Conservation (phyloP, 179 eudicot genomes). For the Gypsophila paniculata region DNA sequence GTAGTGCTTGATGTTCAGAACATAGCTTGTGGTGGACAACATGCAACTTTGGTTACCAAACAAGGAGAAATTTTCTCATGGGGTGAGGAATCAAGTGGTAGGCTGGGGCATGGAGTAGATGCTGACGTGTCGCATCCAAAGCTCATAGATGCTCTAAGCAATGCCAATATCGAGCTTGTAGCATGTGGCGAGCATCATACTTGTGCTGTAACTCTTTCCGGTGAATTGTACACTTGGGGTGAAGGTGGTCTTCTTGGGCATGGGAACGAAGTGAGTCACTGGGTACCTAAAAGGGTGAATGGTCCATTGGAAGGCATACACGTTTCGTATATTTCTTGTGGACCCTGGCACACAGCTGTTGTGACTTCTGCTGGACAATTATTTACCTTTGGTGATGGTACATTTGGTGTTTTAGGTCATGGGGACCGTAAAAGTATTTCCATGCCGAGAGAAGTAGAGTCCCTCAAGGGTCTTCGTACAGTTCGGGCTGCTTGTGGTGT, state of each 20-base stretch:
- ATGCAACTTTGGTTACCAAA: conserved; percentile 89
- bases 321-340: conserved; percentile 90
- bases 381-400: conserved; percentile 96
- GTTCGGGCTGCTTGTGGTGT: conserved; percentile 93
- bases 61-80: conserved; percentile 96
- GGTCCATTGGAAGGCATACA: conserved; percentile 97
- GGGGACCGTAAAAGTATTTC: conserved; percentile 79
- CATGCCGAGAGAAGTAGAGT: conserved; percentile 86
- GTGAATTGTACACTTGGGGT: conserved; percentile 97
- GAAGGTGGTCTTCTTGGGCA: conserved; percentile 95
- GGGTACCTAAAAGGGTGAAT: conserved; percentile 87
- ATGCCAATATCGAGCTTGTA: conserved; percentile 83
- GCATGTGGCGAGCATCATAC: conserved; percentile 95
- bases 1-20: conserved; percentile 94
- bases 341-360: conserved; percentile 99
- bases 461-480: conserved; percentile 87
- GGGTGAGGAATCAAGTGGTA: conserved; percentile 94
- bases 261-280: conserved; percentile 91
- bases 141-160: conserved; percentile 78
- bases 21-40: conserved; percentile 92
- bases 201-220: conserved; percentile 94
- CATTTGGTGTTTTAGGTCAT: conserved; percentile 96
- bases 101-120: conserved; percentile 97
- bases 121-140: conserved; percentile 87
- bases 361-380: conserved; percentile 95